A percentile compares a stretch with the other conserved stretches of the same genome.
Evolutionary conservation across 2,329 filamentous ascomycete species (phyloP).

Genomic region (Triangularia verruculosa): DNA sequence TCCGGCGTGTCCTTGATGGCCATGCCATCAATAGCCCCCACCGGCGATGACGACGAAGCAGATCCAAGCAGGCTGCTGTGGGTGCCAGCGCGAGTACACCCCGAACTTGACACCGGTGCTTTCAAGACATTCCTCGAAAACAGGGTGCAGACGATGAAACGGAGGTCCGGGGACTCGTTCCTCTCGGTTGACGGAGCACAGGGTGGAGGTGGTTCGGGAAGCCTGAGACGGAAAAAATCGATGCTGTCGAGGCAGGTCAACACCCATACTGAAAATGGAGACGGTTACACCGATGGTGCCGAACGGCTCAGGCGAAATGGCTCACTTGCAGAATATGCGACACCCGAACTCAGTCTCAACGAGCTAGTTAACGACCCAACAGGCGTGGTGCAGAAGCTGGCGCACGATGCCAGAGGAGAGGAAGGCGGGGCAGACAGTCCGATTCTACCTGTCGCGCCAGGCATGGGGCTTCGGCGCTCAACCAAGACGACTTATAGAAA

Average conservation of each 20-base stretch:
- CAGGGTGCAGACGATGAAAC: conserved; percentile 82
- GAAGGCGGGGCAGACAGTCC: conserved; percentile 68
- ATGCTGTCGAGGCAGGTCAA: conserved; percentile 94
- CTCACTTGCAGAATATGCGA: conserved; percentile 55
- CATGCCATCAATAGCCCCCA: conserved; percentile 70
- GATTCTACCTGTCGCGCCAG: conserved; percentile 75
- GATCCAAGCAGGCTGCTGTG: conserved; percentile 88
- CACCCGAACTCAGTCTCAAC: conserved; percentile 69
- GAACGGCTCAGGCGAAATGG: conserved; percentile 73
- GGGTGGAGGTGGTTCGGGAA: conserved; percentile 54
- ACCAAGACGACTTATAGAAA: conserved; percentile 88
- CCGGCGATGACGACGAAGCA: conserved; percentile 73
- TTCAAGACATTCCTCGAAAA: conserved; percentile 97
- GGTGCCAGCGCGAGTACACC: conserved; percentile 92
- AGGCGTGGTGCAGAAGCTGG: conserved; percentile 66
- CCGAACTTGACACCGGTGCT: conserved; percentile 89
- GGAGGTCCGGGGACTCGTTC: conserved; percentile 71
- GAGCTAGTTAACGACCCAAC: conserved; percentile 78
- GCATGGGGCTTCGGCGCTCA: conserved; percentile 79
- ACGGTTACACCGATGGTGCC: conserved; percentile 77
- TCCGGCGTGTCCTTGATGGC: conserved; percentile 61
- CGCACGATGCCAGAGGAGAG: conserved; percentile 52
- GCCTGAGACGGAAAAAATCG: conserved; percentile 83
- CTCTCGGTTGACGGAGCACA: conserved; percentile 54
- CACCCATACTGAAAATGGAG: conserved; percentile 56